phyloP scores from a whole-genome alignment of 345 rosid species.

The Salix suchowensis region DNA sequence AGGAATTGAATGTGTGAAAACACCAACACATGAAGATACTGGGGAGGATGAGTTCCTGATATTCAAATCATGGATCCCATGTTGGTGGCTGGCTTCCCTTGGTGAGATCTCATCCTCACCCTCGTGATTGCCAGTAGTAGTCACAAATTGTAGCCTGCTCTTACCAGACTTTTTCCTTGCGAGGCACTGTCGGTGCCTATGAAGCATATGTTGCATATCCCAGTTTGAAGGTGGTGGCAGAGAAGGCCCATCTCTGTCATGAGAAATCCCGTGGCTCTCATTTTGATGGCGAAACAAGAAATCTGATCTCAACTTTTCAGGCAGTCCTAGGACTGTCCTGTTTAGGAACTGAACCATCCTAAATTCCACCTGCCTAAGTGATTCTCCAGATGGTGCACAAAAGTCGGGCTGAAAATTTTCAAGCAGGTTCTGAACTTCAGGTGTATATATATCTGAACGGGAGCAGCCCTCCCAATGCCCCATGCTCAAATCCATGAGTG shows the following conservation, averaged over 20 bases:
- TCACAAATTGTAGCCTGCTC: constrained; percentile 81
- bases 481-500: constrained; percentile 64
- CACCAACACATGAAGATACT: constrained; percentile 46
- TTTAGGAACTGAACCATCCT: constrained; percentile 87
- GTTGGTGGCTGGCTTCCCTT: constrained; percentile 44
- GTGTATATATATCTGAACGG: constrained; percentile 50
- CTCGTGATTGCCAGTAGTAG: constrained; percentile 60
- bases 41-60: constrained; percentile 46
- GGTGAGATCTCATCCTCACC: constrained; percentile 64
- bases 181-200: constrained; percentile 56
- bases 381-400: constrained; percentile 82
- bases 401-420: constrained; percentile 86
- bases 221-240: constrained; percentile 41
- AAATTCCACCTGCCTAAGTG: constrained; percentile 86
- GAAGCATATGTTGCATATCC: constrained; percentile 61
- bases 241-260: constrained; percentile 50
- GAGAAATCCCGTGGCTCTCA: constrained; percentile 46
- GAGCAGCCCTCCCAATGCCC: constrained; percentile 87
- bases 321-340: constrained; percentile 47
- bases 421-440: constrained; percentile 57
- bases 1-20: constrained; percentile 79
- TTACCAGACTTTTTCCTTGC: constrained; percentile 81
- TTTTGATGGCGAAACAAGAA: constrained; percentile 39
- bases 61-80: constrained; percentile 38
- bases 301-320: constrained; percentile 65